A percentile compares a stretch with the other conserved stretches of the same genome.
These are phyloP conservation scores for Zygosaccharomyces bisporus DNA, from an alignment of 805 yeast genomes.

Conservation along the genomic window DNA sequence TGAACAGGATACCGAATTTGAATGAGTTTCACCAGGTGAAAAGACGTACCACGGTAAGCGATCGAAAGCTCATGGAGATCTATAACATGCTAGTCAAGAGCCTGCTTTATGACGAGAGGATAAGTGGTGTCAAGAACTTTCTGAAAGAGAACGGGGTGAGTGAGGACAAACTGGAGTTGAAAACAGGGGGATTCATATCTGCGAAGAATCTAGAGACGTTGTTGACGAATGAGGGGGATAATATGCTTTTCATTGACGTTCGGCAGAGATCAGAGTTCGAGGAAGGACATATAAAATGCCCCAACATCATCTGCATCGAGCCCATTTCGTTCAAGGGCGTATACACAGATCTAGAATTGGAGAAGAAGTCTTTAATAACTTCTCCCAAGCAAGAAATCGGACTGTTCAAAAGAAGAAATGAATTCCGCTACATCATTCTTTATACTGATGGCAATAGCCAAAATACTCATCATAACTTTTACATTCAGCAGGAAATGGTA, in stretches of 20 bases:
- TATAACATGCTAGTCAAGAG: slow-evolving; percentile 33
- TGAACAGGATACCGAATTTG: slow-evolving; percentile 30
- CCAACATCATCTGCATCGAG: slow-evolving; percentile 67
- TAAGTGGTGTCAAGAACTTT: slow-evolving; percentile 26
- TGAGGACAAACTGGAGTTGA: slow-evolving; percentile 2
- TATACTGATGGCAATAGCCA: slow-evolving; percentile 37
- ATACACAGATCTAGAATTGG: slow-evolving; percentile 64
- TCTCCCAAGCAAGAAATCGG: slow-evolving; percentile 54
- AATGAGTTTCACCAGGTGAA: slow-evolving; percentile 26
- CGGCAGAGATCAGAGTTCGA: slow-evolving; percentile 59
- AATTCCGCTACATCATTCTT: slow-evolving; percentile 60
- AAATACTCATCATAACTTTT: slow-evolving; percentile 18
- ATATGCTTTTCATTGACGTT: slow-evolving; percentile 61
- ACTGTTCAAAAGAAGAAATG: slow-evolving; percentile 49
- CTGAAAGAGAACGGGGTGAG: slow-evolving; percentile 16
- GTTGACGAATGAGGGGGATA: slow-evolving; percentile 11
- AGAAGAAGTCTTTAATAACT: slow-evolving; percentile 51
- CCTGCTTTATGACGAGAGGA: slow-evolving; percentile 30
- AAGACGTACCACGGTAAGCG: slow-evolving; percentile 16
- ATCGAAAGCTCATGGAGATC: slow-evolving; percentile 30
- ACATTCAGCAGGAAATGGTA: slow-evolving; percentile 22
- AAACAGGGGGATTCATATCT: slow-evolving; percentile 11
- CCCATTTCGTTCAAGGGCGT: slow-evolving; percentile 55
- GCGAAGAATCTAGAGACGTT: slow-evolving; percentile 17
- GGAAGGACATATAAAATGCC: slow-evolving; percentile 56